Conservation (phyloP, 305 asterid species). For the Solanum chacoense region DNA sequence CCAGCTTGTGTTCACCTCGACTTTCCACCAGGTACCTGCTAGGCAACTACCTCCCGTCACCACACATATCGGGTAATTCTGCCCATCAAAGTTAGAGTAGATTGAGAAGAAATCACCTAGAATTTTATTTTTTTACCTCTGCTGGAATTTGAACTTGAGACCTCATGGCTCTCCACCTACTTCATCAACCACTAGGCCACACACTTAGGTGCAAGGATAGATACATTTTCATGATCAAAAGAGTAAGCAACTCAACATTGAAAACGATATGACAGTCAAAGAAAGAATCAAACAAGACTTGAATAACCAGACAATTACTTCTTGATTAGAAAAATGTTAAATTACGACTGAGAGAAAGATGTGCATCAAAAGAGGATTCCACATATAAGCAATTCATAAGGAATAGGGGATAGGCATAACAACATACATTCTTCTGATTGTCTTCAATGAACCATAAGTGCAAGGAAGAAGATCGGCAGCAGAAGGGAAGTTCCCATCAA, state of each 20-base stretch:
- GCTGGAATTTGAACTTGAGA: not conserved
- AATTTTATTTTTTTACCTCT: not conserved
- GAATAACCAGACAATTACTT: not conserved
- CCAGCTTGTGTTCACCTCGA: not conserved
- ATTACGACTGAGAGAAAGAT: not conserved
- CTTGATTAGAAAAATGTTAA: not conserved
- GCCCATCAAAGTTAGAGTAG: not conserved
- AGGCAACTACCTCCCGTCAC: not conserved
- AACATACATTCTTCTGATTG: slow-evolving; percentile 63
- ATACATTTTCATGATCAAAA: not conserved
- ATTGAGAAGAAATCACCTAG: not conserved
- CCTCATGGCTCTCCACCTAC: not conserved
- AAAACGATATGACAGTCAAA: not conserved
- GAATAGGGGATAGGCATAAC: slow-evolving; percentile 12
- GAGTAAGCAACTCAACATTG: not conserved
- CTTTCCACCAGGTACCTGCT: not conserved
- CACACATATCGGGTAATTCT: not conserved
- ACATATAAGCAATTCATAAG: not conserved
- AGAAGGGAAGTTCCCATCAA: slow-evolving; percentile 15
- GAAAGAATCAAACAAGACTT: not conserved
- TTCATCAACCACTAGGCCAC: not conserved
- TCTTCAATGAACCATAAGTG: slow-evolving; percentile 49
- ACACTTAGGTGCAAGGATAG: not conserved
- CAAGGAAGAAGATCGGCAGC: slow-evolving; percentile 16
- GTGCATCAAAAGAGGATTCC: not conserved